Evolutionary conservation across 768 basidiomycete genomes (phyloP), one percentile per base, ranked within the genome.

Genomic region (Trametes gibbosa): DNA sequence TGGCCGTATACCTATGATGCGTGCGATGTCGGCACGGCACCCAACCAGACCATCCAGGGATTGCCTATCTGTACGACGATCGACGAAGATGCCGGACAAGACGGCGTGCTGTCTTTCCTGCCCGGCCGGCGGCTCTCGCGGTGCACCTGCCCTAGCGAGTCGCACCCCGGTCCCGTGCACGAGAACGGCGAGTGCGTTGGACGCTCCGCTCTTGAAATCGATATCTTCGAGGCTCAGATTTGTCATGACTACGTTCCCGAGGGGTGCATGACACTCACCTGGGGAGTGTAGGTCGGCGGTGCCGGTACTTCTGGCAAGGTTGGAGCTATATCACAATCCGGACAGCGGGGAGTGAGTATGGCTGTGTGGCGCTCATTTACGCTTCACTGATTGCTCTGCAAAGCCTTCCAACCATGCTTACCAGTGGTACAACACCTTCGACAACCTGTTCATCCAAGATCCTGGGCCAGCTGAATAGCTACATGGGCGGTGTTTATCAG

Each of bases 21-120:
- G 5, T 94, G 94, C 68, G 93, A 95, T 68, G 81, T 92, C 5
- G 93, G 94, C 12, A 94, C 92, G 8, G 79, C 87, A 2, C 75
- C 83, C 12, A 96, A 95, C 72, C 94, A 95, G 70, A 85, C 89
- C 3, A 67, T 85, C 55, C 82, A 86, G 54, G 88, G 84, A 1
- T 68, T 75, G 32, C 92, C 92, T 1, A 69, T 71, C 0, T 82
- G 83, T n/a, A 84, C 89, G 0, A 77, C 78, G 2, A 74, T 76
- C 23, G 75, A 77, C 35, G 91, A 91, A 14, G 84, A 85, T 60
- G 9, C 67, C 2, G 40, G 65, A 23, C 70, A 80, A 63, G 71
- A 73, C 56, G 75, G 79, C 37, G 66, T 68, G 1, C 73, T 96
- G 17, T 91, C 89, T 3, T 94, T 45, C 57, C 57, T 58, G 9